Percentiles rank a stretch among this genome's conserved stretches.
phyloP scores from a whole-genome alignment of 345 rosid species.

The Trapa incisa region DNA sequence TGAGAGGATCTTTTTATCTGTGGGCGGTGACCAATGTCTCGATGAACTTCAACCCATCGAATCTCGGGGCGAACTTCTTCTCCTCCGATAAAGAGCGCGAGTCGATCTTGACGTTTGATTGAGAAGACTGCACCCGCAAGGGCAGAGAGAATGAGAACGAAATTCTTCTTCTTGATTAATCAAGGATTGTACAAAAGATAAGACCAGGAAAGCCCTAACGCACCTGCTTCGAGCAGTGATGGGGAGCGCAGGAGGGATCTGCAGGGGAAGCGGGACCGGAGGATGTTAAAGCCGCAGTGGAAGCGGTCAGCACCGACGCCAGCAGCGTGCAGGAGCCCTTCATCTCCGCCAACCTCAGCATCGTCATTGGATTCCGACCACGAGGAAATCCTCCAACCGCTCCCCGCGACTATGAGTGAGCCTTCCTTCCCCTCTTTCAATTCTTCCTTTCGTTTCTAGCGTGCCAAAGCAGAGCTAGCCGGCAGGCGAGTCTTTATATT shows the following conservation, averaged over 20 bases:
- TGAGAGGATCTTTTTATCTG: constrained; percentile 15
- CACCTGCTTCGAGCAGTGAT: constrained; percentile 13
- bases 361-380: constrained; percentile 16
- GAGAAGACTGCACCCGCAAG: constrained; percentile 14
- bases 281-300: constrained; percentile 25
- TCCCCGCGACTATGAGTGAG: not conserved
- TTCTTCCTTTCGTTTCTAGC: too few relatives aligned
- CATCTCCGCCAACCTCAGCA: constrained; percentile 13
- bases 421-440: not conserved
- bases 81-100: constrained; percentile 1
- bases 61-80: constrained; percentile 32
- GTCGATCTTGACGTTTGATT: constrained; percentile 10
- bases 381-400: not conserved
- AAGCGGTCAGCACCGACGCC: constrained; percentile 28
- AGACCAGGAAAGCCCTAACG: not conserved
- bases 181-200: not conserved
- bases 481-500: not conserved
- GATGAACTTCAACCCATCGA: constrained; percentile 57
- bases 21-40: constrained; percentile 64
- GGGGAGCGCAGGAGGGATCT: not conserved
- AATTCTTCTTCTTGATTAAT: not conserved
- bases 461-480: not conserved
- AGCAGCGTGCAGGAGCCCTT: constrained; percentile 21
- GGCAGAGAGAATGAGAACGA: not conserved
- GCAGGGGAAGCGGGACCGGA: constrained; percentile 5